Evolutionary conservation across 2,329 filamentous ascomycete species (phyloP).

Genomic region (Aspergillus novofumigatus): DNA sequence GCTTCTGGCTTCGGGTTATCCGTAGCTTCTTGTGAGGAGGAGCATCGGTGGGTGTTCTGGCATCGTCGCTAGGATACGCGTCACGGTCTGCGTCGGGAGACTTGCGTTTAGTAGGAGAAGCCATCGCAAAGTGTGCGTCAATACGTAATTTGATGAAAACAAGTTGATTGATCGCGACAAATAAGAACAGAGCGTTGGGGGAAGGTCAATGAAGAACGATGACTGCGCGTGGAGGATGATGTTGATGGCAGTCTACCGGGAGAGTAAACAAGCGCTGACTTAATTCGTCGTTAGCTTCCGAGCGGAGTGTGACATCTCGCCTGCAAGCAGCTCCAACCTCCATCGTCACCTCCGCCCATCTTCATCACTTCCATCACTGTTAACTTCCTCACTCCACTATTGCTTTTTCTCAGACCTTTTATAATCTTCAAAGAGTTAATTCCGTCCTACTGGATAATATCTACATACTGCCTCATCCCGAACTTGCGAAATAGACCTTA

Average conservation of each 20-base stretch:
- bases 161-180: not conserved
- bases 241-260: constrained; percentile 10
- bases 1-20: constrained; percentile 70
- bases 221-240: constrained; percentile 11
- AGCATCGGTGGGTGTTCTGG: constrained; percentile 47
- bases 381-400: constrained; percentile 7
- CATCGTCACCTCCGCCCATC: constrained; percentile 24
- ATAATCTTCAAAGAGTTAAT: not conserved
- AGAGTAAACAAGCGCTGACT: constrained; percentile 40
- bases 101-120: constrained; percentile 38
- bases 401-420: constrained; percentile 2
- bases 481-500: constrained; percentile 21
- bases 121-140: constrained; percentile 26
- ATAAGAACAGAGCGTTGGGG: not conserved
- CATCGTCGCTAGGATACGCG: constrained; percentile 45
- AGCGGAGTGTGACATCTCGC: constrained; percentile 17
- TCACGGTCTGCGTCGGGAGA: constrained; percentile 30
- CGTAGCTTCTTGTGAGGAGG: constrained; percentile 61
- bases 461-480: constrained; percentile 1
- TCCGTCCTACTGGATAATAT: not conserved
- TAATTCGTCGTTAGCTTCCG: constrained; percentile 19
- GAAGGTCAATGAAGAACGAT: constrained; percentile 1
- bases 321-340: constrained; percentile 17
- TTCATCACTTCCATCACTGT: constrained; percentile 10
- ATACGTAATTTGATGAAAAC: not conserved